phyloP scores from a whole-genome alignment of 129 eudicot genomes.

The Oenanthe sinensis region DNA sequence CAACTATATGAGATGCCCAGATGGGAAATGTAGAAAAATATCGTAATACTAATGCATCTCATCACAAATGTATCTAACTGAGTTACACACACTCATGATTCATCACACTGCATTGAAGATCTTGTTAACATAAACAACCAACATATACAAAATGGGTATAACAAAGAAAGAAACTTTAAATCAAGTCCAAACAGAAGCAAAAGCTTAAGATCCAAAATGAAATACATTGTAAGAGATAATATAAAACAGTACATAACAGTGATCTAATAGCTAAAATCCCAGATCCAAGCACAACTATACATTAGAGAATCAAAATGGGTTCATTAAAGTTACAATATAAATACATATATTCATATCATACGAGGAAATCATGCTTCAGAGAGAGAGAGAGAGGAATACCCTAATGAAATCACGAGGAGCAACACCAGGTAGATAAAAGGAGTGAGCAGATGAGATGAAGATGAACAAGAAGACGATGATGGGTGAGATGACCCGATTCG shows the following conservation, averaged over 20 bases:
- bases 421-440: slow-evolving; percentile 95
- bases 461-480: slow-evolving; percentile 22
- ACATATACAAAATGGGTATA: neutral
- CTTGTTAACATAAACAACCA: neutral
- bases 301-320: neutral
- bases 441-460: slow-evolving; percentile 44
- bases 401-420: slow-evolving; percentile 86
- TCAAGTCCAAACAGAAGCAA: neutral
- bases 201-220: neutral
- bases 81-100: neutral
- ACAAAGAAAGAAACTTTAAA: neutral
- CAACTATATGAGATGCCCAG: neutral
- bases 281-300: neutral
- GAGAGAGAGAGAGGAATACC: slow-evolving; percentile 19
- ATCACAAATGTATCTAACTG: neutral
- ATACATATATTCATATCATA: neutral
- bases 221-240: neutral
- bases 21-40: neutral
- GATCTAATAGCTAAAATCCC: neutral
- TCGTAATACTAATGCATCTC: neutral
- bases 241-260: neutral
- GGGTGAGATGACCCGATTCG: neutral
- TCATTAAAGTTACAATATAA: neutral
- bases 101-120: neutral
- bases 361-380: neutral